These are phyloP conservation scores for Macrolepiota fuliginosa DNA, from an alignment of 768 basidiomycete genomes.

Conservation along the genomic window DNA sequence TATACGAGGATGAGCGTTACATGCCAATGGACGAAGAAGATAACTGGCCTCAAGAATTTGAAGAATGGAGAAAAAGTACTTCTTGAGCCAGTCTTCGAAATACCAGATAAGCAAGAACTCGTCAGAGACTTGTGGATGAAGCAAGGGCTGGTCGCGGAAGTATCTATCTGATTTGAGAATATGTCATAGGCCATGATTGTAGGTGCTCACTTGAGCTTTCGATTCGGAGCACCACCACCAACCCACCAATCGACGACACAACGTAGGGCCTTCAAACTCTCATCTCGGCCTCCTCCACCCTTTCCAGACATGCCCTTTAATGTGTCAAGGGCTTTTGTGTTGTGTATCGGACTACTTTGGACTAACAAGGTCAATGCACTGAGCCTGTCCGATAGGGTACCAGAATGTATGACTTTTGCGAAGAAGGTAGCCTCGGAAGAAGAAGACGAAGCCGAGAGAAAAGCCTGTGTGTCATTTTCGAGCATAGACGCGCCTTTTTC, in stretches of 20 bases:
- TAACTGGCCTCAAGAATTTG: conserved; percentile 80
- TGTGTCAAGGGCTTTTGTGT: conserved; percentile 74
- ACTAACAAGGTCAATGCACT: conserved; percentile 89
- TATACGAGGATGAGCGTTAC: conserved; percentile 24
- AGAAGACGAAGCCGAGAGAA: conserved; percentile 46
- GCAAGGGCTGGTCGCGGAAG: conserved; percentile 83
- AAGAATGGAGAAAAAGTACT: conserved; percentile 90
- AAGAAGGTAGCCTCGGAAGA: conserved; percentile 83
- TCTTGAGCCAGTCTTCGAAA: conserved; percentile 98
- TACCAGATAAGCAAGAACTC: conserved; percentile 78
- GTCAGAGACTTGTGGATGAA: conserved; percentile 63
- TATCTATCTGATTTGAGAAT: conserved; percentile 49
- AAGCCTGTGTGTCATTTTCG: conserved; percentile 37
- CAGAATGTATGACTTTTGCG: conserved; percentile 78
- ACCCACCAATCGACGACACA: conserved; percentile 98
- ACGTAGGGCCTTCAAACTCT: conserved; percentile 84
- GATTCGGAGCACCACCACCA: conserved; percentile 84
- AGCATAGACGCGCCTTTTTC: conserved; percentile 50
- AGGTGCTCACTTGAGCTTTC: conserved; percentile 76
- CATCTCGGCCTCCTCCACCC: conserved; percentile 88
- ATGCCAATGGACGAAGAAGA: background rate
- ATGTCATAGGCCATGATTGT: background rate
- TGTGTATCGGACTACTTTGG: conserved; percentile 85
- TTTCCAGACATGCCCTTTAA: conserved; percentile 76
- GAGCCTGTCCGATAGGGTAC: conserved; percentile 89